Percentiles rank a stretch among this genome's conserved stretches.
Conservation (phyloP, 164 flowering plant species). For the Magnolia sinica region DNA sequence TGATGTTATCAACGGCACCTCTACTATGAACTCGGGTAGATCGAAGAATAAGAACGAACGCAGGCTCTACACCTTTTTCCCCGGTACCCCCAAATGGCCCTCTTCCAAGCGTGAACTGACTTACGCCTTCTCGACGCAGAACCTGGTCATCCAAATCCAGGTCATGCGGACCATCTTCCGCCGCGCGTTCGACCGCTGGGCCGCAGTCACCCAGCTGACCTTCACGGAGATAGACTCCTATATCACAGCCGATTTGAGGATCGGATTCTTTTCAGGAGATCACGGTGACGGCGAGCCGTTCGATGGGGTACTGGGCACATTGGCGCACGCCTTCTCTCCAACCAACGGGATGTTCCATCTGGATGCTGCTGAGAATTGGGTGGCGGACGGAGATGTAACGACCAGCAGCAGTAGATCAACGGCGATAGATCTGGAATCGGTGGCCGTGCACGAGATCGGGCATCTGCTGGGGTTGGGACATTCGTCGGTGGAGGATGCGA, state of each 20-base stretch:
- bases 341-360: constrained; percentile 61
- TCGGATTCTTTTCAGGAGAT: constrained; percentile 53
- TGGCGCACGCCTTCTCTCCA: constrained; percentile 75
- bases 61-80: constrained; percentile 48
- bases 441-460: constrained; percentile 58
- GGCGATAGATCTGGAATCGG: constrained; percentile 26
- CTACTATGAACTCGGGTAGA: constrained; percentile 18
- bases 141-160: constrained; percentile 21
- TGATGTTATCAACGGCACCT: constrained; percentile 35
- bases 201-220: constrained; percentile 47
- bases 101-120: constrained; percentile 34
- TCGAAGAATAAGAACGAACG: constrained; percentile 12
- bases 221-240: constrained; percentile 36
- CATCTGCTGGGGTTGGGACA: constrained; percentile 30
- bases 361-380: constrained; percentile 65
- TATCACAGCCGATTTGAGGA: constrained; percentile 43
- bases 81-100: constrained; percentile 50
- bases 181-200: constrained; percentile 62
- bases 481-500: constrained; percentile 15
- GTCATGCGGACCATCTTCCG: constrained; percentile 30
- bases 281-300: constrained; percentile 82
- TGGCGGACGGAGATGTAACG: constrained; percentile 23
- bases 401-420: neutral
- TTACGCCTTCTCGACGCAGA: constrained; percentile 42
- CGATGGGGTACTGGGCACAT: constrained; percentile 62